Percentiles rank a stretch among this genome's conserved stretches.
Evolutionary conservation across 345 rosid genomes (phyloP).

Genomic region (Moricandia moricandioides): DNA sequence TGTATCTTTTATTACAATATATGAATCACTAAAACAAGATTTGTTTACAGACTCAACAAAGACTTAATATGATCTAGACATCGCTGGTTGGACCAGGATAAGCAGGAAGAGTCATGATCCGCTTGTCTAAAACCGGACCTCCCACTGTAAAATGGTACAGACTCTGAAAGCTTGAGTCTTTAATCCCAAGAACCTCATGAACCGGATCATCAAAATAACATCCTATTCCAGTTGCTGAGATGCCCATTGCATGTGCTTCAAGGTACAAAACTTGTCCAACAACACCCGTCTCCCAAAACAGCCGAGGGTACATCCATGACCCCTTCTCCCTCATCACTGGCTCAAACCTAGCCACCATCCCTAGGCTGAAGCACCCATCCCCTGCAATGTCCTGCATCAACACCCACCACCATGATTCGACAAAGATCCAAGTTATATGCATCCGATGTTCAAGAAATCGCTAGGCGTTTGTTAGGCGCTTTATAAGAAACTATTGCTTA

Average conservation of each 20-base stretch:
- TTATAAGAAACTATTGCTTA: no score
- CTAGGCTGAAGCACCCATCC: slow-evolving; percentile 93
- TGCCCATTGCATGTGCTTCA: slow-evolving; percentile 87
- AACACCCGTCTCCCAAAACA: slow-evolving; percentile 92
- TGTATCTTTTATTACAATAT: neutral
- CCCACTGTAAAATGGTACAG: slow-evolving; percentile 86
- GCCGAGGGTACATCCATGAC: slow-evolving; percentile 82
- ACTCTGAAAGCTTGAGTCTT: slow-evolving; percentile 65
- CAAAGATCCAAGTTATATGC: neutral
- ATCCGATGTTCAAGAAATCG: neutral
- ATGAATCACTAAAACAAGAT: neutral
- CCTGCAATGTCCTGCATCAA: slow-evolving; percentile 74
- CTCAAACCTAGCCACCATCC: slow-evolving; percentile 81
- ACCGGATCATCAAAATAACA: slow-evolving; percentile 95
- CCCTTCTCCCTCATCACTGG: slow-evolving; percentile 52
- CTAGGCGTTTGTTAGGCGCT: no score
- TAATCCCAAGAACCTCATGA: slow-evolving; percentile 70
- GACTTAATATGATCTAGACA: slow-evolving; percentile 31
- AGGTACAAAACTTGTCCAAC: slow-evolving; percentile 85
- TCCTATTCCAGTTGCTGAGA: slow-evolving; percentile 91
- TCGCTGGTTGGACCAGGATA: slow-evolving; percentile 74
- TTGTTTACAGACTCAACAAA: neutral
- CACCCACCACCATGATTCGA: slow-evolving; percentile 4
- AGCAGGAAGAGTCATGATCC: slow-evolving; percentile 90
- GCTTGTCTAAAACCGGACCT: slow-evolving; percentile 73